Conservation (phyloP, 1,284 basidiomycete species). For the Naganishia albida region DNA sequence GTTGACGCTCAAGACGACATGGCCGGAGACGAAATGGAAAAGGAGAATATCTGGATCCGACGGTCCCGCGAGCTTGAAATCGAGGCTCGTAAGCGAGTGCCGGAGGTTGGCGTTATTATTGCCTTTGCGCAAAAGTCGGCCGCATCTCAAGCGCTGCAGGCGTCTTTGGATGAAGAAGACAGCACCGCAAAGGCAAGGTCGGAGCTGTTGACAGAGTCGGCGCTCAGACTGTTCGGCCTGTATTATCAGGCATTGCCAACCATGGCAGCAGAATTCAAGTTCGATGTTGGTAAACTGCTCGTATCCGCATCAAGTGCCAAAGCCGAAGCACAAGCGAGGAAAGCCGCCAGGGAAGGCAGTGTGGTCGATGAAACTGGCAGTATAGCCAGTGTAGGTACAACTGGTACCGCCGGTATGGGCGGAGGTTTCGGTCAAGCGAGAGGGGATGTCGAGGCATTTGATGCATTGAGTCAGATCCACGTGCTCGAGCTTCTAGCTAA, state of each 20-base stretch:
- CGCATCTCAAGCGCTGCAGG: constrained; percentile 42
- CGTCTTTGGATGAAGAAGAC: constrained; percentile 47
- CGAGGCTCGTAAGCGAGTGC: constrained; percentile 73
- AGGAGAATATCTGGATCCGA: constrained; percentile 69
- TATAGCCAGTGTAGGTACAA: constrained; percentile 42
- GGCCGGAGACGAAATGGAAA: constrained; percentile 57
- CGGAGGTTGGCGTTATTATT: constrained; percentile 79
- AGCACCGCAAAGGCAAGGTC: constrained; percentile 49
- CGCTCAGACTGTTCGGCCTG: constrained; percentile 76
- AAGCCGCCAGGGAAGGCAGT: constrained; percentile 49
- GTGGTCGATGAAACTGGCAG: constrained; percentile 51
- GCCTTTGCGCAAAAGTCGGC: constrained; percentile 67
- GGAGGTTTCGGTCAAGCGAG: constrained; percentile 54
- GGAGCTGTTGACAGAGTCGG: constrained; percentile 68
- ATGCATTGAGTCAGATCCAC: constrained; percentile 71
- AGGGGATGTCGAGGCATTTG: constrained; percentile 58
- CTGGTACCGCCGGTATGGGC: constrained; percentile 54
- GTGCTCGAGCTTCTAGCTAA: constrained; percentile 70
- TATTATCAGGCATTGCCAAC: constrained; percentile 77
- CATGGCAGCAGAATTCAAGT: constrained; percentile 72
- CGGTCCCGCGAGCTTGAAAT: constrained; percentile 66
- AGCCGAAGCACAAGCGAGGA: constrained; percentile 43
- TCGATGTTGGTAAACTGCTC: constrained; percentile 81
- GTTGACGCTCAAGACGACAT: constrained; percentile 57
- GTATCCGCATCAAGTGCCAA: constrained; percentile 57